Evolutionary conservation across 257 asterid genomes (phyloP).

Genomic region (Pogostemon cablin): DNA sequence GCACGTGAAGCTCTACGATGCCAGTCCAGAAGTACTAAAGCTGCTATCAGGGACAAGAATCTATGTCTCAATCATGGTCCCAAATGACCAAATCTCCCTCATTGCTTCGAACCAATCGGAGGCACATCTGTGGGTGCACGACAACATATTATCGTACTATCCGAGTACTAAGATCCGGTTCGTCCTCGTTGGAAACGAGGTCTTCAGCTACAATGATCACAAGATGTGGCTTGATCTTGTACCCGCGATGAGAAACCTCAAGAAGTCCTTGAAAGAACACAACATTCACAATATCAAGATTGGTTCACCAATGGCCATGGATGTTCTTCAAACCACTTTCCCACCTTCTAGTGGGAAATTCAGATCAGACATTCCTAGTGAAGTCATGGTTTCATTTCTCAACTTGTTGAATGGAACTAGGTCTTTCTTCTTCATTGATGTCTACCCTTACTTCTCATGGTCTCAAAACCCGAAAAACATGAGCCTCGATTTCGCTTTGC

Average conservation of each 20-base stretch:
- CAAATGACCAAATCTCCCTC: conserved; percentile 48
- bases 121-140: conserved; percentile 61
- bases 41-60: conserved; percentile 58
- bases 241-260: conserved; percentile 66
- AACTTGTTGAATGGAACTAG: conserved; percentile 54
- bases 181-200: conserved; percentile 72
- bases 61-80: conserved; percentile 62
- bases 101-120: conserved; percentile 54
- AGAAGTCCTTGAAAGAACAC: conserved; percentile 39
- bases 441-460: conserved; percentile 68
- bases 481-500: conserved; percentile 57
- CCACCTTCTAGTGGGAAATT: conserved; percentile 79
- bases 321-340: conserved; percentile 49
- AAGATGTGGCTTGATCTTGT: conserved; percentile 58
- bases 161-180: conserved; percentile 59
- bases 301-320: conserved; percentile 79
- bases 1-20: conserved; percentile 61
- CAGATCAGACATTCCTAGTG: conserved; percentile 44
- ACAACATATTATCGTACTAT: conserved; percentile 54
- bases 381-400: conserved; percentile 51
- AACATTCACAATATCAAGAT: conserved; percentile 65
- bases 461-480: conserved; percentile 41
- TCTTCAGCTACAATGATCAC: conserved; percentile 44
- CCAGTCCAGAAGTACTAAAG: conserved; percentile 64
- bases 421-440: conserved; percentile 63